Percentiles rank a stretch among this genome's conserved stretches.
Conservation (phyloP, 2,329 filamentous ascomycete species). For the Pseudonectria buxi region DNA sequence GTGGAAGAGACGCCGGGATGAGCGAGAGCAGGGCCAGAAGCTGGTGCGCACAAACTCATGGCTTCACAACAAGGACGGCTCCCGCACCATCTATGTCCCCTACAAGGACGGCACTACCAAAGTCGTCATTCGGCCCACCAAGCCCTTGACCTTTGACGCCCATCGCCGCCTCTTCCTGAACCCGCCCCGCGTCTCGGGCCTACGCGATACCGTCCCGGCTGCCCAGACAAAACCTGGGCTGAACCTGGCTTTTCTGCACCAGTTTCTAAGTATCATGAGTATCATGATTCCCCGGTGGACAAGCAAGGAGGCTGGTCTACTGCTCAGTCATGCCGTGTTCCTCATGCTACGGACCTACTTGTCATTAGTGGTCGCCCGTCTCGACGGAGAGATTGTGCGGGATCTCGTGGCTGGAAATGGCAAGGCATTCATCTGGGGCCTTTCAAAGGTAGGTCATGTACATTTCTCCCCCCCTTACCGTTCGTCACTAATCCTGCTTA, state of each 20-base stretch:
- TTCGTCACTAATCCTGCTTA: slow-evolving; percentile 19
- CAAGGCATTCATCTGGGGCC: slow-evolving; percentile 78
- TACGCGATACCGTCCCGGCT: slow-evolving; percentile 72
- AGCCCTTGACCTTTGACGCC: slow-evolving; percentile 90
- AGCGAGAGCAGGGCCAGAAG: slow-evolving; percentile 75
- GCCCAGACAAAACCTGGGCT: slow-evolving; percentile 88
- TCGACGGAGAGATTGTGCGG: slow-evolving; percentile 93
- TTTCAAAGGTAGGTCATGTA: slow-evolving; percentile 57
- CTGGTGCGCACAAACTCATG: slow-evolving; percentile 88
- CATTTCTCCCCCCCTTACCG: neutral
- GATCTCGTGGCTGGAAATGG: slow-evolving; percentile 95
- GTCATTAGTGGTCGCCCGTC: slow-evolving; percentile 81
- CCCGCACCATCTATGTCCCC: slow-evolving; percentile 88
- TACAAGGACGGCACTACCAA: slow-evolving; percentile 84
- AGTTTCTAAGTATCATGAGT: slow-evolving; percentile 91
- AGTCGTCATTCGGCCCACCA: slow-evolving; percentile 85
- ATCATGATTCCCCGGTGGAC: slow-evolving; percentile 97
- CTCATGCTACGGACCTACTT: slow-evolving; percentile 89
- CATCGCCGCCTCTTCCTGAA: slow-evolving; percentile 90
- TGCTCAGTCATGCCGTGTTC: slow-evolving; percentile 84
- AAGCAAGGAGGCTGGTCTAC: slow-evolving; percentile 87
- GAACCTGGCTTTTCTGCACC: slow-evolving; percentile 92
- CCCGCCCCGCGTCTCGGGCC: slow-evolving; percentile 74
- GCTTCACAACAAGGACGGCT: slow-evolving; percentile 88
- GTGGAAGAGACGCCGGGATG: slow-evolving; percentile 66